A percentile compares a stretch with the other conserved stretches of the same genome.
Conservation (phyloP, 2,329 filamentous ascomycete species). For the Fusarium sp. region DNA sequence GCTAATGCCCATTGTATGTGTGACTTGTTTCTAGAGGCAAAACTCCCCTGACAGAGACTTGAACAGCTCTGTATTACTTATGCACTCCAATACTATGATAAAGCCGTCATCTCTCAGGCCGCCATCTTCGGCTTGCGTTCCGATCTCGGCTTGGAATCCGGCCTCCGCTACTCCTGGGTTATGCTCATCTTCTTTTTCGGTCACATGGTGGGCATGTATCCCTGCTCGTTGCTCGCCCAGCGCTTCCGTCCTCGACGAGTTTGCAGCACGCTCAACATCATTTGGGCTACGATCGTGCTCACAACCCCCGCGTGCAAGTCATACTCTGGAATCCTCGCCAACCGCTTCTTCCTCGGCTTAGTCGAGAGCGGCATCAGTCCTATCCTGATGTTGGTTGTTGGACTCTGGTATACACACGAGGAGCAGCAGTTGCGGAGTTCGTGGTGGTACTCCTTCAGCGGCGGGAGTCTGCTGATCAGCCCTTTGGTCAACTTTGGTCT, state of each 20-base stretch:
- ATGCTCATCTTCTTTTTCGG: background rate
- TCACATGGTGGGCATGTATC: background rate
- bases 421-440: background rate
- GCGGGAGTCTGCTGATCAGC: background rate
- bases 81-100: background rate
- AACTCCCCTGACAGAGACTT: background rate
- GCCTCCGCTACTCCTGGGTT: background rate
- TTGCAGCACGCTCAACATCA: background rate
- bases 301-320: background rate
- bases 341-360: background rate
- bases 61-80: background rate
- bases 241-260: background rate
- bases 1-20: background rate
- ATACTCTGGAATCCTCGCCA: background rate
- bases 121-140: background rate
- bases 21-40: background rate
- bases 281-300: background rate
- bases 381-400: background rate
- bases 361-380: background rate
- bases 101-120: background rate
- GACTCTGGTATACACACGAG: background rate
- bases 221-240: background rate
- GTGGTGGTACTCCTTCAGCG: background rate
- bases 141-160: background rate
- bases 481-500: background rate